A percentile compares a stretch with the other conserved stretches of the same genome.
Evolutionary conservation across 2,329 filamentous ascomycete genomes (phyloP).

Genomic region (Ampelomyces quisqualis): DNA sequence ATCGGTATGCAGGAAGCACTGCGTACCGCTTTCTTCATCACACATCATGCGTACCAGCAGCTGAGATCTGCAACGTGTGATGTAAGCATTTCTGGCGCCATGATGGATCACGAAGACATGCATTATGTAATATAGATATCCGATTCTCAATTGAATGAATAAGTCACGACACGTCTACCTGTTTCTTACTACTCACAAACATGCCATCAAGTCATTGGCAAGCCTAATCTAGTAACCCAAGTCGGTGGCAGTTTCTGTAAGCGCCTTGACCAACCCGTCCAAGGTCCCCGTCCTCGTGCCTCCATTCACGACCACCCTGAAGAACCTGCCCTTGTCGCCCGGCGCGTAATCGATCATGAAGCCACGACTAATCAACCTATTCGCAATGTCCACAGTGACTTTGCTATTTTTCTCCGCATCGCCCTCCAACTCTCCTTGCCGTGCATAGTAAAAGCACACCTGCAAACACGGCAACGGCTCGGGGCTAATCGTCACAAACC

Average conservation of each 20-base stretch:
- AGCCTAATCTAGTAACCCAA: slow-evolving; percentile 23
- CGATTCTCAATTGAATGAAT: slow-evolving; percentile 21
- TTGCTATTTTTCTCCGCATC: slow-evolving; percentile 54
- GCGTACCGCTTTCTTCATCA: slow-evolving; percentile 14
- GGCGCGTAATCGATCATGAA: slow-evolving; percentile 71
- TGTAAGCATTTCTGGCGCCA: slow-evolving; percentile 27
- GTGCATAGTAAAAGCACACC: slow-evolving; percentile 88
- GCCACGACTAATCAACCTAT: slow-evolving; percentile 57
- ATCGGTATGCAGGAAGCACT: slow-evolving; percentile 11
- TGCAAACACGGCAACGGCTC: slow-evolving; percentile 80
- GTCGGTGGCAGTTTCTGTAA: slow-evolving; percentile 51
- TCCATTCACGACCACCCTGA: slow-evolving; percentile 68
- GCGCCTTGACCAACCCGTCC: slow-evolving; percentile 61
- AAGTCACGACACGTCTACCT: neutral
- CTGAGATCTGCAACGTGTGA: slow-evolving; percentile 14
- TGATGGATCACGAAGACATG: slow-evolving; percentile 26
- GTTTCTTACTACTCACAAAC: too few relatives aligned
- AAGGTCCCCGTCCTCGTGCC: slow-evolving; percentile 61
- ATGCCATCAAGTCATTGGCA: too few relatives aligned
- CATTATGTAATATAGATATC: slow-evolving; percentile 37
- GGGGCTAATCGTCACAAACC: slow-evolving; percentile 71
- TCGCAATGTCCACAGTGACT: slow-evolving; percentile 58
- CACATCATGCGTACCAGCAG: slow-evolving; percentile 16
- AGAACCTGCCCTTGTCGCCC: slow-evolving; percentile 64
- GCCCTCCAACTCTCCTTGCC: slow-evolving; percentile 53